These are phyloP conservation scores for Suillus subaureus DNA, from an alignment of 768 basidiomycete genomes.

Conservation along the genomic window DNA sequence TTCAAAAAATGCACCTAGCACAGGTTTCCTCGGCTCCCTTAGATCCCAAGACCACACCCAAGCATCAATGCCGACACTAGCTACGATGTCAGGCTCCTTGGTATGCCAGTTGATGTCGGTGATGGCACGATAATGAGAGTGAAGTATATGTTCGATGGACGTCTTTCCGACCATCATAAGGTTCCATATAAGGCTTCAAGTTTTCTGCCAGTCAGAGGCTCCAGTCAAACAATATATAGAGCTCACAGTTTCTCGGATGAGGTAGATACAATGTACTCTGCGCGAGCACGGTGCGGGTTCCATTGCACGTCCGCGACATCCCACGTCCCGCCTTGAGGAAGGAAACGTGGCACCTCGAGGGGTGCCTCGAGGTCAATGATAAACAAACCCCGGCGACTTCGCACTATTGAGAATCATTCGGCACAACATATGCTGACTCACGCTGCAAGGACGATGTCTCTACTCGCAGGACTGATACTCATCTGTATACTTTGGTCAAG, in stretches of 20 bases:
- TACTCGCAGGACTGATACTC: constrained; percentile 87
- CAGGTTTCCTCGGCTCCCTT: constrained; percentile 66
- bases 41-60: constrained; percentile 97
- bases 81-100: constrained; percentile 79
- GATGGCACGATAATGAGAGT: constrained; percentile 91
- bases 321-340: constrained; percentile 97
- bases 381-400: constrained; percentile 84
- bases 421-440: constrained; percentile 38
- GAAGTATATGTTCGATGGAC: constrained; percentile 82
- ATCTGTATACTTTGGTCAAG: constrained; percentile 50
- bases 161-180: constrained; percentile 71
- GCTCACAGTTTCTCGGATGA: constrained; percentile 86
- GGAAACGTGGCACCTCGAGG: constrained; percentile 84
- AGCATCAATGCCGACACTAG: constrained; percentile 90
- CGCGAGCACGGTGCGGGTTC: constrained; percentile 79
- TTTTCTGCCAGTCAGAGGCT: constrained; percentile 6
- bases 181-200: constrained; percentile 87
- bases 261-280: constrained; percentile 85
- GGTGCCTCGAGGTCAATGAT: constrained; percentile 93
- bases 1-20: constrained; percentile 50
- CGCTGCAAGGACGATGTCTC: constrained; percentile 92
- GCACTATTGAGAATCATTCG: neutral
- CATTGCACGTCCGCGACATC: constrained; percentile 93
- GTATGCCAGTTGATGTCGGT: constrained; percentile 99
- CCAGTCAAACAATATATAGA: neutral